Conservation (phyloP, 768 basidiomycete species). For the Trametes cubensis region DNA sequence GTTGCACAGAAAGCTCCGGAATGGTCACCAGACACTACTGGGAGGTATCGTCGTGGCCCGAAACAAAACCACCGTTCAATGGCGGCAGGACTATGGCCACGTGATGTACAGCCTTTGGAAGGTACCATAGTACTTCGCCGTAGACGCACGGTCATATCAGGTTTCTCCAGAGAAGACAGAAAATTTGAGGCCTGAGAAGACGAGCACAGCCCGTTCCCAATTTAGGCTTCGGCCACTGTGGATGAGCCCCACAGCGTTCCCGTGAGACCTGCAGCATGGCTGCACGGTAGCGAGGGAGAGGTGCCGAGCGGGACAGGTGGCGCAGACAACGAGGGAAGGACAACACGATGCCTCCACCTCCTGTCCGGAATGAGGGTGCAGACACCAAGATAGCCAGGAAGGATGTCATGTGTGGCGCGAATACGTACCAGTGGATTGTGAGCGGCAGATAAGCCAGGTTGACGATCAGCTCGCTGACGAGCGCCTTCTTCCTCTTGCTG, state of each 20-base stretch:
- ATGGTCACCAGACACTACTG: not conserved
- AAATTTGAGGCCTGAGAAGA: not conserved
- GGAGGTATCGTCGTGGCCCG: constrained; percentile 2
- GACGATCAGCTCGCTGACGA: constrained; percentile 70
- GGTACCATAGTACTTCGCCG: not conserved
- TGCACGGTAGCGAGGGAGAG: not conserved
- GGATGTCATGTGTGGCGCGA: not conserved
- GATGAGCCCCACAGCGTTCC: no score
- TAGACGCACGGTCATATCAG: not conserved
- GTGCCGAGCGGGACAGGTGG: not conserved
- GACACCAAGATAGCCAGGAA: not conserved
- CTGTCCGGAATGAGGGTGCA: not conserved
- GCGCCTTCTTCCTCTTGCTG: constrained; percentile 60
- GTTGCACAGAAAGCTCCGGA: not conserved
- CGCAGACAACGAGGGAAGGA: not conserved
- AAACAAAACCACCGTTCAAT: not conserved
- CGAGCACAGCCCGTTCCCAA: not conserved
- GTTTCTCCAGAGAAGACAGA: not conserved
- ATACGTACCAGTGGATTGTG: constrained; percentile 78
- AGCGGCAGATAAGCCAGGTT: constrained; percentile 81
- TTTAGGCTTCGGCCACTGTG: not conserved
- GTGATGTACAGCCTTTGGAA: constrained; percentile 5
- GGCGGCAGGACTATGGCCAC: not conserved
- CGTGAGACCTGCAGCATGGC: not conserved
- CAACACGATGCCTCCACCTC: not conserved